These are phyloP conservation scores for Hymenoscyphus albidus DNA, from an alignment of 2,329 filamentous ascomycete species.

Conservation along the genomic window DNA sequence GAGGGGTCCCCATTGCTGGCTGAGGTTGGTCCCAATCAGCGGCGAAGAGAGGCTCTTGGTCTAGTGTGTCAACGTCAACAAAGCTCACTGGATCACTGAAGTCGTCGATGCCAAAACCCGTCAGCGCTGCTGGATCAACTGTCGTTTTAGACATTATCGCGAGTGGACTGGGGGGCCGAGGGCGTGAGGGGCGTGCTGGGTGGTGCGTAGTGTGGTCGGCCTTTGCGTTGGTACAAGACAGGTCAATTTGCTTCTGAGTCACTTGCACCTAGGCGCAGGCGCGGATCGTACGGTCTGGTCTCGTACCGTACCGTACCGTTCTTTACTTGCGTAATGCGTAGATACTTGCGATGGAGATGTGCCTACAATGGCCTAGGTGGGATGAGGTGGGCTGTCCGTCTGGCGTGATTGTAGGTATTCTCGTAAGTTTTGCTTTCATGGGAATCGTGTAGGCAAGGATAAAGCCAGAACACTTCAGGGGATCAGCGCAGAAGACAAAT, in stretches of 20 bases:
- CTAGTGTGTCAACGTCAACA: constrained; percentile 19
- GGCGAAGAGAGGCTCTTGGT: constrained; percentile 21
- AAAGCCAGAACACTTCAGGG: neutral
- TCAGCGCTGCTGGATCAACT: constrained; percentile 27
- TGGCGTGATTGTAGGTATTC: constrained; percentile 11
- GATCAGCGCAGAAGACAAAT: too few species aligned
- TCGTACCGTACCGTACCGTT: too few species aligned
- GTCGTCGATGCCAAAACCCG: constrained; percentile 23
- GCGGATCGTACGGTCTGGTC: too few species aligned
- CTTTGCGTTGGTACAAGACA: neutral
- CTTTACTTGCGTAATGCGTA: too few species aligned
- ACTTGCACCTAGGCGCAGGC: too few species aligned
- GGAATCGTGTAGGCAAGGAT: constrained; percentile 4
- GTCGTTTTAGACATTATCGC: constrained; percentile 25
- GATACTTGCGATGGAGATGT: too few species aligned
- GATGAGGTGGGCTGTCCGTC: constrained; percentile 6
- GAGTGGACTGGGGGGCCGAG: neutral
- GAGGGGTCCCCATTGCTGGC: constrained; percentile 23
- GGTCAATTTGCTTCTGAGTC: too few species aligned
- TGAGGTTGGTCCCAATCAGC: constrained; percentile 22
- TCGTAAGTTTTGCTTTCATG: neutral
- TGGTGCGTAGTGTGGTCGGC: neutral
- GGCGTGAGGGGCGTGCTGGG: neutral
- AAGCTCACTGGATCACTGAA: constrained; percentile 28
- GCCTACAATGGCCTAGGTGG: too few species aligned